Conservation (phyloP, 2,329 filamentous ascomycete species). For the Ceratocystis ficicola region DNA sequence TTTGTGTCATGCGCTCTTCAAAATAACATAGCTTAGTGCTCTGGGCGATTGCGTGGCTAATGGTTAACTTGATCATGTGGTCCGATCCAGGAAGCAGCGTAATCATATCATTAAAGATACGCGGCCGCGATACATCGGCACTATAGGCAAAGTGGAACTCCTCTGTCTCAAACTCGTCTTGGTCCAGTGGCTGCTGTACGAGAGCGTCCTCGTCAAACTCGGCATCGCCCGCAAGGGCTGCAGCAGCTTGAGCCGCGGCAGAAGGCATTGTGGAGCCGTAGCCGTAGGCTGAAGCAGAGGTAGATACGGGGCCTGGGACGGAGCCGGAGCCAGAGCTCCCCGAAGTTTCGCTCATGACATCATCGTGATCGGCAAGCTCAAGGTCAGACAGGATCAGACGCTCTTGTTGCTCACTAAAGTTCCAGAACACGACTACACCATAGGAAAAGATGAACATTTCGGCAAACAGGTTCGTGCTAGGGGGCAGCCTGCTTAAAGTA, state of each 20-base stretch:
- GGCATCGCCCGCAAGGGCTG: slow-evolving; percentile 5
- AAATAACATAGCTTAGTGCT: slow-evolving; percentile 95
- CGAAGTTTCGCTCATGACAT: slow-evolving; percentile 36
- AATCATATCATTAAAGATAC: slow-evolving; percentile 99
- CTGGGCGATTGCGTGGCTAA: slow-evolving; percentile 93
- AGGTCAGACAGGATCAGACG: slow-evolving; percentile 92
- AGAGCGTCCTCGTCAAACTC: slow-evolving; percentile 32
- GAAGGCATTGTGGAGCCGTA: not conserved
- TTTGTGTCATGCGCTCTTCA: slow-evolving; percentile 88
- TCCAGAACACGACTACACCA: slow-evolving; percentile 97
- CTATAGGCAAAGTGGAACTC: slow-evolving; percentile 99
- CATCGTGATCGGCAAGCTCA: slow-evolving; percentile 67
- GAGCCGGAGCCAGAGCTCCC: not conserved
- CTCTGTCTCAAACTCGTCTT: slow-evolving; percentile 91
- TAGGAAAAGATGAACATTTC: slow-evolving; percentile 98
- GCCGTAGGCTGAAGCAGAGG: slow-evolving; percentile 1
- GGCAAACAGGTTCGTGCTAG: slow-evolving; percentile 66
- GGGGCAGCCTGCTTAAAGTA: slow-evolving; percentile 44
- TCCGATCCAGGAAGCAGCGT: slow-evolving; percentile 79
- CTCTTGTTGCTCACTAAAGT: slow-evolving; percentile 90
- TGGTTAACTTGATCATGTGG: slow-evolving; percentile 98
- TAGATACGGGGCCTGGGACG: not conserved
- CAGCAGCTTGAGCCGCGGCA: not conserved
- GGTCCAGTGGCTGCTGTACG: slow-evolving; percentile 65
- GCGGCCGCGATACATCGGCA: slow-evolving; percentile 66